phyloP scores from a whole-genome alignment of 225 moss, liverwort and hornwort genomes.

The Pseudisothecium myosuroides region DNA sequence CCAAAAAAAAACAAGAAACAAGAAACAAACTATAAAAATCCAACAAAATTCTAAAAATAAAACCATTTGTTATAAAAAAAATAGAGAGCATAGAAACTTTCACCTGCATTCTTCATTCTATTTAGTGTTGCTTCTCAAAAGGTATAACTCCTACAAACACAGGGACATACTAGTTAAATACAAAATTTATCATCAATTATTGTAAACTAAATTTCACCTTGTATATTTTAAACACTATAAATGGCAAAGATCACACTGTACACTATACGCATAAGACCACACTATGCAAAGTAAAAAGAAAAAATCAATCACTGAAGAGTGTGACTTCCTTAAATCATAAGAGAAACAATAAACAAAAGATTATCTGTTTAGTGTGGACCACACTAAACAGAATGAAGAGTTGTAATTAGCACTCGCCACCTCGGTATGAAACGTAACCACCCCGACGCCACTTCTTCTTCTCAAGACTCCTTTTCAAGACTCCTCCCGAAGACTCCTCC shows the following conservation, averaged over 20 bases:
- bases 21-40: too few species aligned
- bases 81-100: background rate
- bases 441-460: background rate
- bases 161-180: background rate
- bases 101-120: background rate
- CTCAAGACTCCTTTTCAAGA: too few species aligned
- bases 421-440: background rate
- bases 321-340: background rate
- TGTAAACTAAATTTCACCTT: background rate
- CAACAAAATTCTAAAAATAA: background rate
- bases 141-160: fast-evolving
- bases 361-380: background rate
- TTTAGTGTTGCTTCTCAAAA: background rate
- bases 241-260: background rate
- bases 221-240: background rate
- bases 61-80: background rate
- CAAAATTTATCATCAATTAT: background rate
- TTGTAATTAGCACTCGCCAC: too few species aligned
- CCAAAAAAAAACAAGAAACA: background rate
- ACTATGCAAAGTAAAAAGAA: background rate
- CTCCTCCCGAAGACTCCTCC: background rate
- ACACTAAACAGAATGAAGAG: background rate
- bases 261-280: background rate
- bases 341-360: background rate
- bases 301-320: background rate